Evolutionary conservation across 2,329 filamentous ascomycete species (phyloP).

Genomic region (Bipolaris victoriae): DNA sequence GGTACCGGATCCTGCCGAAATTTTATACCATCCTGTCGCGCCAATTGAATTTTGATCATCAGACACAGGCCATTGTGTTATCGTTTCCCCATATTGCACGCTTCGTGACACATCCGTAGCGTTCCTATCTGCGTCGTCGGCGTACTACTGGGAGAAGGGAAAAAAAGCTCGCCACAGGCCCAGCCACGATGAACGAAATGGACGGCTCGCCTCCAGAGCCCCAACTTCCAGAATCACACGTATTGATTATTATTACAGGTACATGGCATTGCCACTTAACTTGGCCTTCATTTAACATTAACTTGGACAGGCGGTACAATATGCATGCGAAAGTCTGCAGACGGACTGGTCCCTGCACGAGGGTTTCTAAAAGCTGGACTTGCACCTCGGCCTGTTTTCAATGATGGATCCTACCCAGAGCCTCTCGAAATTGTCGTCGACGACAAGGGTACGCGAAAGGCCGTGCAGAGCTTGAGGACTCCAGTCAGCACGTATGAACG

Average conservation of each 20-base stretch:
- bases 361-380: constrained; percentile 84
- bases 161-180: constrained; percentile 1
- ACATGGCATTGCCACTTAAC: constrained; percentile 24
- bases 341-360: constrained; percentile 74
- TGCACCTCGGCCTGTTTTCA: constrained; percentile 82
- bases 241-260: constrained; percentile 90
- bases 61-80: constrained; percentile 2
- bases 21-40: constrained; percentile 3
- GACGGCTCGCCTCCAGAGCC: constrained; percentile 38
- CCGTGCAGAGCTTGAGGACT: constrained; percentile 75
- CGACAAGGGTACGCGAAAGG: constrained; percentile 54
- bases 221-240: constrained; percentile 71
- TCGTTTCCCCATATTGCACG: constrained; percentile 1
- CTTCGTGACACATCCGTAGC: not conserved
- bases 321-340: constrained; percentile 83
- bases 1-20: constrained; percentile 18
- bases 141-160: constrained; percentile 2
- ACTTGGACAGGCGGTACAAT: constrained; percentile 69
- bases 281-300: not conserved
- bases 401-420: constrained; percentile 70
- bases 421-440: constrained; percentile 63
- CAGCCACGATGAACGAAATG: constrained; percentile 24
- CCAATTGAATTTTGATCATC: constrained; percentile 4
- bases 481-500: constrained; percentile 80
- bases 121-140: not conserved